phyloP scores from a whole-genome alignment of 768 basidiomycete species.

The Phanerochaete carnosa region DNA sequence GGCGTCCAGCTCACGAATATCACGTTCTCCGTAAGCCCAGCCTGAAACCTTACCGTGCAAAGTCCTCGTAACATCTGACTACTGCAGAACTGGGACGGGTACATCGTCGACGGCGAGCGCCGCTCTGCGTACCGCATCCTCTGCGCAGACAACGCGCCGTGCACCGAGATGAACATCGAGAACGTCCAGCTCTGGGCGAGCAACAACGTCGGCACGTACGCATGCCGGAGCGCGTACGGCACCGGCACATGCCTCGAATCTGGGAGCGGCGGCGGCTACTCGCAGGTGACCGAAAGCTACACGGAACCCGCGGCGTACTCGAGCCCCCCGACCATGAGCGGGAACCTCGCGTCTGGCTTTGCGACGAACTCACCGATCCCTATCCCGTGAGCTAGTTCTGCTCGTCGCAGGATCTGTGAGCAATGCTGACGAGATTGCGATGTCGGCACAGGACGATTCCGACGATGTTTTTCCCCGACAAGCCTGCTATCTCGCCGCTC shows the following conservation, averaged over 20 bases:
- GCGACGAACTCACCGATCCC: conserved; percentile 22
- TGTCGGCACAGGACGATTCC: conserved; percentile 20
- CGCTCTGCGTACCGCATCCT: conserved; percentile 25
- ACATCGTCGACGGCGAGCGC: conserved; percentile 21
- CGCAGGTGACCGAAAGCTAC: conserved; percentile 18
- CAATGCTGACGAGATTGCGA: neutral
- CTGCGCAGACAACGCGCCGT: conserved; percentile 25
- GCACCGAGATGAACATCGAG: conserved; percentile 22
- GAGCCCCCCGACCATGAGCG: conserved; percentile 24
- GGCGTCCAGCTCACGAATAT: conserved; percentile 27
- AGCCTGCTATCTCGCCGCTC: conserved; percentile 22
- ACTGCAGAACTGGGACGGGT: conserved; percentile 26
- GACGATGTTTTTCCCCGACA: conserved; percentile 22
- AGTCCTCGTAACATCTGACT: neutral
- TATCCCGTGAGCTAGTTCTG: conserved; percentile 18
- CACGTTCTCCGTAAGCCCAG: conserved; percentile 23
- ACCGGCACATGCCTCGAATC: conserved; percentile 23
- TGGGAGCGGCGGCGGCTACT: conserved; percentile 21
- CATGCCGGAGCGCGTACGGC: conserved; percentile 29
- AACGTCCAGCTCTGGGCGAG: conserved; percentile 29
- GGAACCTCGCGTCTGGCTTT: conserved; percentile 22
- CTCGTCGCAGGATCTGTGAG: neutral
- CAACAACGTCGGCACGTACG: conserved; percentile 22
- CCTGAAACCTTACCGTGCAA: neutral
- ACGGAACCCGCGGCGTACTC: conserved; percentile 25